phyloP scores from a whole-genome alignment of 2,329 filamentous ascomycete species.

The Coniochaeta prunicola region DNA sequence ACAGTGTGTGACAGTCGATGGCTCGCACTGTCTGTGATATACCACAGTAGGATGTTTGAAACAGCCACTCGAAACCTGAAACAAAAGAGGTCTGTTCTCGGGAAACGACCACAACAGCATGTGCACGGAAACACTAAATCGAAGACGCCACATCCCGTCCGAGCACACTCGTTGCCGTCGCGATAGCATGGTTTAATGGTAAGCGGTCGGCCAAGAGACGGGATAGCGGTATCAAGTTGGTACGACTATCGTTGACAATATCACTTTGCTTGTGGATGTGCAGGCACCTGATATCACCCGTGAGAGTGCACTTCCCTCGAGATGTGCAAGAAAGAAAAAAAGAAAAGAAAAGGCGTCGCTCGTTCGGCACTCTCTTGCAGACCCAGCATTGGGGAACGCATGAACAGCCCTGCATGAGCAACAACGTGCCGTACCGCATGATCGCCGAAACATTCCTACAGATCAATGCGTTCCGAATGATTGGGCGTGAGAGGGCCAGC shows the following conservation, averaged over 20 bases:
- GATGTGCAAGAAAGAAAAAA: no score
- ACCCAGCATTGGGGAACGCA: neutral
- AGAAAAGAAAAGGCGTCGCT: no score
- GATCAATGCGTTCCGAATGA: neutral
- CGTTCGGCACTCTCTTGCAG: no score
- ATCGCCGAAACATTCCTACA: conserved; percentile 3
- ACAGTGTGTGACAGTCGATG: neutral
- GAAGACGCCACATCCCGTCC: neutral
- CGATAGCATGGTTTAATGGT: neutral
- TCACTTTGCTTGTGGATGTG: no score
- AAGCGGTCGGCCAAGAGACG: neutral
- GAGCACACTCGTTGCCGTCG: neutral
- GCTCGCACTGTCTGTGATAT: neutral
- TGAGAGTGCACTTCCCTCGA: no score
- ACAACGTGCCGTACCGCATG: neutral
- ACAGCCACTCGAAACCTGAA: neutral
- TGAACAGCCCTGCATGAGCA: conserved; percentile 7
- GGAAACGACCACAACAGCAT: neutral
- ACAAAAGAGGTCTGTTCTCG: neutral
- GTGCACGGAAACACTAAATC: neutral
- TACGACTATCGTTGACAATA: neutral
- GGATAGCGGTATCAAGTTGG: neutral
- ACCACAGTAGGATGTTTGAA: neutral
- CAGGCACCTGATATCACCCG: no score
- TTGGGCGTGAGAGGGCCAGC: neutral